Evolutionary conservation across 2,329 filamentous ascomycete species (phyloP), one percentile per base, ranked within the genome.

Genomic region (Alternaria conjuncta): DNA sequence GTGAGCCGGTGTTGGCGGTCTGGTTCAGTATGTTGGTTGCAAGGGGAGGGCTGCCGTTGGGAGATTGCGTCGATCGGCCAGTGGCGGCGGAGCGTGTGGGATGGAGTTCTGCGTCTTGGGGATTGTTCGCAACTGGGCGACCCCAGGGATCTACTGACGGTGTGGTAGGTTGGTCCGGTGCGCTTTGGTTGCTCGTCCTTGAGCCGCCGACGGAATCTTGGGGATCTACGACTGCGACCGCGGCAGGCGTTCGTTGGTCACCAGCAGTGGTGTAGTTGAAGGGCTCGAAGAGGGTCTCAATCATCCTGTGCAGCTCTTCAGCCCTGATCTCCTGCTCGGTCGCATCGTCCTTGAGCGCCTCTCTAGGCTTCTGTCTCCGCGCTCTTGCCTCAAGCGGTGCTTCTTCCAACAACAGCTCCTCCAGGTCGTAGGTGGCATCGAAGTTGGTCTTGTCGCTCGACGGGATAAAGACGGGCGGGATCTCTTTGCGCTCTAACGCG

Each of bases 391-490:
- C 96, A 6, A 99, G 83, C 1, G 96, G 96, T 12, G 96, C 96
- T 78, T 99, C 96, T 80, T 99, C 96, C 47, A 99, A 82, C 2
- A 99, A 82, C 20, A 99, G 81, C 79, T 99, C 96, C 78, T 99
- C 96, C 55, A 99, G 83, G 79, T 99, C 96, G 77, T 99, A 98
- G 1, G 96, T 99, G 5, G 96, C 96, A 80, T 99, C 96, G 71
- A 99, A 99, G 79, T 99, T 99, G 4, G 96, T 98, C 86, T 99
- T 99, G 53, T 98, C 96, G 60, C 93, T 94, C 0, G 95, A 97
- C 0, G 96, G 96, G 20, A 92, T 88, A 78, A 99, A 99, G 4
- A 98, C 89, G 0, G 96, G 96, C 71, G 94, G 90, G 47, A 98
- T 90, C 75, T 94, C 89, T 78, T 97, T 98, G 67, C 89, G 86